Percentiles rank a stretch among this genome's conserved stretches.
Conservation (phyloP, 1,284 basidiomycete species). For the Ceratobasidium theobromae region DNA sequence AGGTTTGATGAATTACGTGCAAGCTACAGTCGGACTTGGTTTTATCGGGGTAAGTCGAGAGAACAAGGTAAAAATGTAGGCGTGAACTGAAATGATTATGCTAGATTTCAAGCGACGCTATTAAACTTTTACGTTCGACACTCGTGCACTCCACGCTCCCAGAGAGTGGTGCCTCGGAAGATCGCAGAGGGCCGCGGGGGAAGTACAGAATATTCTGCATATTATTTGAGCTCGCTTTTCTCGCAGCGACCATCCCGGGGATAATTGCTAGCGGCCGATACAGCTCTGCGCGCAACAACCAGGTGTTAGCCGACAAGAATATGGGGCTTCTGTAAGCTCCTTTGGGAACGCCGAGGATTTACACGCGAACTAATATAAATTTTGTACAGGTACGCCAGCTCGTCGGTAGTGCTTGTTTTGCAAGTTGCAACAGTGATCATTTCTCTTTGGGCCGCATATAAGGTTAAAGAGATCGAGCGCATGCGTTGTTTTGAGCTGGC, state of each 20-base stretch:
- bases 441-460: not conserved
- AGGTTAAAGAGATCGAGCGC: not conserved
- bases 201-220: not conserved
- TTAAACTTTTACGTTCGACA: constrained; percentile 1
- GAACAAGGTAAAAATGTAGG: not conserved
- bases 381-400: not conserved
- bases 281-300: constrained; percentile 3
- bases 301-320: constrained; percentile 8
- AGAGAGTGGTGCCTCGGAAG: constrained; percentile 10
- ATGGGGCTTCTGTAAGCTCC: constrained; percentile 1
- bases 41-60: constrained; percentile 9
- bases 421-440: not conserved
- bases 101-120: constrained; percentile 11
- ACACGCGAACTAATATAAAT: not conserved
- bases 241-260: constrained; percentile 12
- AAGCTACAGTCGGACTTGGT: constrained; percentile 16
- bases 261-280: constrained; percentile 2
- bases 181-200: not conserved
- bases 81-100: not conserved
- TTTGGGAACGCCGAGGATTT: not conserved
- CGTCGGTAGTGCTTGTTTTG: not conserved
- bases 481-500: constrained; percentile 16
- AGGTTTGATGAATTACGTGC: constrained; percentile 16
- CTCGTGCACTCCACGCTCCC: constrained; percentile 16
- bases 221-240: constrained; percentile 21